A percentile compares a stretch with the other conserved stretches of the same genome.
Evolutionary conservation across 805 yeast genomes (phyloP).

Genomic region (Starmerella bacillaris): DNA sequence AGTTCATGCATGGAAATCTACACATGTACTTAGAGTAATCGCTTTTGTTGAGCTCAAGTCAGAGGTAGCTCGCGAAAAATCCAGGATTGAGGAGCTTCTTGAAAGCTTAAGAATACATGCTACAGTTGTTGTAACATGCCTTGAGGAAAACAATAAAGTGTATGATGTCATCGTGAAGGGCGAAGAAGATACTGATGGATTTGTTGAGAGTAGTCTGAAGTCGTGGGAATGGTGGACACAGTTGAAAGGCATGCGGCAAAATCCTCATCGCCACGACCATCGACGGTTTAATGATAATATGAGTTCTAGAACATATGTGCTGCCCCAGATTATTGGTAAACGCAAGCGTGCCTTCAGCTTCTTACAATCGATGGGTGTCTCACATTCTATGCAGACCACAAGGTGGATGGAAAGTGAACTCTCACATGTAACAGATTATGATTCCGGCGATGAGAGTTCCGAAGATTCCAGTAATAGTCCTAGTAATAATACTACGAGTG

Average conservation of each 20-base stretch:
- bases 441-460: no score
- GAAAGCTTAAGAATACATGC: slow-evolving; percentile 74
- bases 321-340: slow-evolving; percentile 12
- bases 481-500: not conserved
- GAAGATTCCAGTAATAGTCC: no score
- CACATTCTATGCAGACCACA: slow-evolving; percentile 46
- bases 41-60: slow-evolving; percentile 67
- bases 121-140: slow-evolving; percentile 52
- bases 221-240: slow-evolving; percentile 81
- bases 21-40: slow-evolving; percentile 59
- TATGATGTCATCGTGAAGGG: slow-evolving; percentile 73
- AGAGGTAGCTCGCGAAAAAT: slow-evolving; percentile 55
- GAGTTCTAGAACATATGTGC: slow-evolving; percentile 6
- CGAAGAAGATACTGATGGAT: slow-evolving; percentile 26
- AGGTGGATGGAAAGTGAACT: slow-evolving; percentile 5
- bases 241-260: slow-evolving; percentile 19
- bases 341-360: slow-evolving; percentile 33
- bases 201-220: slow-evolving; percentile 34
- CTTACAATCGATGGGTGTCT: slow-evolving; percentile 58
- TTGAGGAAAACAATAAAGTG: slow-evolving; percentile 38
- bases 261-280: slow-evolving; percentile 5
- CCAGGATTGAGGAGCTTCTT: slow-evolving; percentile 43
- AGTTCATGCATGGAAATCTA: slow-evolving; percentile 79
- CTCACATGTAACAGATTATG: slow-evolving; percentile 7
- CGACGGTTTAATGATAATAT: not conserved